phyloP scores from a whole-genome alignment of 2,329 filamentous ascomycete genomes.

The Aspergillus calidoustus region DNA sequence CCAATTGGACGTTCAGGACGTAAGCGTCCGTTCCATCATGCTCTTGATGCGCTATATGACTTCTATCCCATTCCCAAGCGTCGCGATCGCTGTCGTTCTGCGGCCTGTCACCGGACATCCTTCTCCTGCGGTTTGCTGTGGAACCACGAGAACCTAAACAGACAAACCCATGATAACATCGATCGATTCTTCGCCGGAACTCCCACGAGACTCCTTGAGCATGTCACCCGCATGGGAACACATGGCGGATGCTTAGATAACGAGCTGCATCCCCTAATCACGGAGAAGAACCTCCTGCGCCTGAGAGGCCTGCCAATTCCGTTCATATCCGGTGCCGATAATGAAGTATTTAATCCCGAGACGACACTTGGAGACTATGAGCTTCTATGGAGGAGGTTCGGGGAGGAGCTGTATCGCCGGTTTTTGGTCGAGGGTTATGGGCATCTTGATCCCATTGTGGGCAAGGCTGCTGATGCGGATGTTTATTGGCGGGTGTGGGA shows the following conservation, averaged over 20 bases:
- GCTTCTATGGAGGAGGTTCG: conserved; percentile 27
- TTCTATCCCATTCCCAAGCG: conserved; percentile 38
- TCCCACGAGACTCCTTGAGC: conserved; percentile 33
- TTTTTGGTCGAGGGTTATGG: conserved; percentile 30
- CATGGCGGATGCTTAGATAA: conserved; percentile 9
- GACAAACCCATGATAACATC: conserved; percentile 35
- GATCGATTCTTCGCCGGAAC: conserved; percentile 34
- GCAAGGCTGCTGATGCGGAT: conserved; percentile 24
- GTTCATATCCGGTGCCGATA: conserved; percentile 30
- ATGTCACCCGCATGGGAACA: conserved; percentile 32
- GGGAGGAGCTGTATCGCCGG: conserved; percentile 24
- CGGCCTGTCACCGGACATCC: conserved; percentile 37
- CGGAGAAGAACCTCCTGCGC: conserved; percentile 16
- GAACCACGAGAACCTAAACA: conserved; percentile 41
- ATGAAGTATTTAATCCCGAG: conserved; percentile 33
- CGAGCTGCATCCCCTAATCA: neutral
- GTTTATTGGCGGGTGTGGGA: conserved; percentile 21
- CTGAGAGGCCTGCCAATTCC: conserved; percentile 29
- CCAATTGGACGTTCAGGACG: conserved; percentile 9
- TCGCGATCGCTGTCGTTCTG: conserved; percentile 38
- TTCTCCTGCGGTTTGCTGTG: conserved; percentile 43
- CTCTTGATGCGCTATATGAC: conserved; percentile 30
- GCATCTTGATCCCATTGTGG: conserved; percentile 34
- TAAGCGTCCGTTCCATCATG: conserved; percentile 19
- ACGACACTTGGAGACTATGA: conserved; percentile 31